phyloP scores from a whole-genome alignment of 1,284 basidiomycete species.

The Sporisorium scitamineum region DNA sequence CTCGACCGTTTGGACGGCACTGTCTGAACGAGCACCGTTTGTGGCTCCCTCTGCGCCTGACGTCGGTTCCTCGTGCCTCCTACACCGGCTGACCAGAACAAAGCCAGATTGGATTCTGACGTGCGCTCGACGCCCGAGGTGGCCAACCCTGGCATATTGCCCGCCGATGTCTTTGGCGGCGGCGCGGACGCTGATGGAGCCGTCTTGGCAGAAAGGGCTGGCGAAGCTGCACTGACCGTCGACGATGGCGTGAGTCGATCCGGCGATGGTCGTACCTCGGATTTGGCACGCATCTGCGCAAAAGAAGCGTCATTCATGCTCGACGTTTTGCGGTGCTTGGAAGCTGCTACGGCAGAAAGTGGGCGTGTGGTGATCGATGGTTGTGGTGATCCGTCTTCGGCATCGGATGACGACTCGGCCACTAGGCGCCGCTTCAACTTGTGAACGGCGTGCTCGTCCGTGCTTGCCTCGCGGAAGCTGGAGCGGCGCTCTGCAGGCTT shows the following conservation, averaged over 20 bases:
- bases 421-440: conserved; percentile 41
- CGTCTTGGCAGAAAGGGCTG: conserved; percentile 15
- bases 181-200: conserved; percentile 25
- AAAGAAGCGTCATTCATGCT: conserved; percentile 42
- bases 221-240: conserved; percentile 5
- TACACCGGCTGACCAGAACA: conserved; percentile 67
- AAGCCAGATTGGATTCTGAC: conserved; percentile 65
- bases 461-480: conserved; percentile 42
- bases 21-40: conserved; percentile 26
- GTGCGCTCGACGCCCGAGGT: conserved; percentile 67
- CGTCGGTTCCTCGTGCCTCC: conserved; percentile 59
- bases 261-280: conserved; percentile 20
- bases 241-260: conserved; percentile 17
- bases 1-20: conserved; percentile 37
- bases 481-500: conserved; percentile 34
- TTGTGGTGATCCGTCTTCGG: conserved; percentile 19
- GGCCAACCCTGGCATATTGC: conserved; percentile 55
- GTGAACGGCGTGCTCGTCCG: conserved; percentile 19
- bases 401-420: conserved; percentile 44
- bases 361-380: conserved; percentile 12
- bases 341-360: neutral
- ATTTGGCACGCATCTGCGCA: conserved; percentile 17
- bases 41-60: conserved; percentile 55
- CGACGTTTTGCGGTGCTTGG: conserved; percentile 49
- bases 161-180: conserved; percentile 18